Conservation (phyloP, 257 asterid species). For the Plectranthus barbatus region DNA sequence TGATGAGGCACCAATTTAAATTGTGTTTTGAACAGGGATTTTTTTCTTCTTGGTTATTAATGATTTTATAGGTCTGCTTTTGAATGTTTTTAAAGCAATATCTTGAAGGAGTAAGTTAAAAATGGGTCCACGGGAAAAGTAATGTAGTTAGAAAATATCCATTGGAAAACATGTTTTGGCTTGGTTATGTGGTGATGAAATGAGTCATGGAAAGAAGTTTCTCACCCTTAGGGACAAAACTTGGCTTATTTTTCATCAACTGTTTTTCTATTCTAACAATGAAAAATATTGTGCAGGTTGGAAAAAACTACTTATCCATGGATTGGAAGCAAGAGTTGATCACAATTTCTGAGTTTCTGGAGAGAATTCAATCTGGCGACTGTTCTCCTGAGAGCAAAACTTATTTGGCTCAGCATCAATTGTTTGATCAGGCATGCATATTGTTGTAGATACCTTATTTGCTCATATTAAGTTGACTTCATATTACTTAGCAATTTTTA, state of each 20-base stretch:
- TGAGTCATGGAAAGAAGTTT: not conserved
- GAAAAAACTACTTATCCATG: slow-evolving; percentile 29
- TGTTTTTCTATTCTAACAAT: not conserved
- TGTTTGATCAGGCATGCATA: slow-evolving; percentile 81
- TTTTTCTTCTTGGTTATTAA: not conserved
- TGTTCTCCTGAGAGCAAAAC: slow-evolving; percentile 32
- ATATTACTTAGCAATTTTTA: no score
- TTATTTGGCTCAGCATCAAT: slow-evolving; percentile 89
- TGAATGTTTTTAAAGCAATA: not conserved
- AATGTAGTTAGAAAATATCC: not conserved
- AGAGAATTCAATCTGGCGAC: slow-evolving; percentile 51
- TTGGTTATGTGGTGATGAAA: not conserved
- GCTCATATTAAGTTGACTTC: not conserved
- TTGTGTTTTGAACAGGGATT: not conserved
- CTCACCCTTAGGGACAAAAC: not conserved
- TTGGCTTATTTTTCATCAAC: not conserved
- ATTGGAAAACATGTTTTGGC: not conserved
- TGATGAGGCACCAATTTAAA: not conserved
- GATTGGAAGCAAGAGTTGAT: slow-evolving; percentile 66
- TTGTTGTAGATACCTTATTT: not conserved
- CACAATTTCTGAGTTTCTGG: slow-evolving; percentile 85
- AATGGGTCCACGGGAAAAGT: not conserved
- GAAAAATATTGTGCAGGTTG: slow-evolving; percentile 21
- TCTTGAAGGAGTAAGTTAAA: not conserved
- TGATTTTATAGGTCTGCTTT: not conserved